phyloP scores from a whole-genome alignment of 192 early-diverging fungal species.

The Rhizoclosmatium globosum region DNA sequence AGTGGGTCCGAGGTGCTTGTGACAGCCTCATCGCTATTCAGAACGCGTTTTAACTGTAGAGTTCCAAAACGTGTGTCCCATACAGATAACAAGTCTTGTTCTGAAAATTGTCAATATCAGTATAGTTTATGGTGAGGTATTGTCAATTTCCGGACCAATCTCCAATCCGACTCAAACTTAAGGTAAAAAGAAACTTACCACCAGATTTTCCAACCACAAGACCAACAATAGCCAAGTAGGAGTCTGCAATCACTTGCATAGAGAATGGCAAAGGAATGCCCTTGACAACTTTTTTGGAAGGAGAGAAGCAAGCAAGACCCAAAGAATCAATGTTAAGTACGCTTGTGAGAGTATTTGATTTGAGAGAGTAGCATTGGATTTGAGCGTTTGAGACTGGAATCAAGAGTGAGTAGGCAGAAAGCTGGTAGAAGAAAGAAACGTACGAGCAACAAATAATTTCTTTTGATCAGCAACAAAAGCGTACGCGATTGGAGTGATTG shows the following conservation, averaged over 20 bases:
- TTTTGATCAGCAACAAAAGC: constrained; percentile 19
- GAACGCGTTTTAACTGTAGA: constrained; percentile 8
- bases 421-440: background rate
- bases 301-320: background rate
- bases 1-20: background rate
- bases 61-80: constrained; percentile 38
- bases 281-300: background rate
- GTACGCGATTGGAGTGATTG: background rate
- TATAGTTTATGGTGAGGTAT: background rate
- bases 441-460: constrained; percentile 24
- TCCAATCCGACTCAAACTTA: background rate
- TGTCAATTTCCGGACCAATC: background rate
- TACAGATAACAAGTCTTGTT: constrained; percentile 27
- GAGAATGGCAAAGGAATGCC: background rate
- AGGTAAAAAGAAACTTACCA: constrained; percentile 11
- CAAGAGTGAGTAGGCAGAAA: background rate
- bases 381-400: constrained; percentile 4
- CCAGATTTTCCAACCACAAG: background rate
- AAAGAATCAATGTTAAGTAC: background rate
- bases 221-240: constrained; percentile 34
- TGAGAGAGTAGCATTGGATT: background rate
- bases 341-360: background rate
- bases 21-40: constrained; percentile 3
- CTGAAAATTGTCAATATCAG: no score
- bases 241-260: constrained; percentile 25